phyloP scores from a whole-genome alignment of 1,139 yeast species.

The Yamadazyma dushanensis region DNA sequence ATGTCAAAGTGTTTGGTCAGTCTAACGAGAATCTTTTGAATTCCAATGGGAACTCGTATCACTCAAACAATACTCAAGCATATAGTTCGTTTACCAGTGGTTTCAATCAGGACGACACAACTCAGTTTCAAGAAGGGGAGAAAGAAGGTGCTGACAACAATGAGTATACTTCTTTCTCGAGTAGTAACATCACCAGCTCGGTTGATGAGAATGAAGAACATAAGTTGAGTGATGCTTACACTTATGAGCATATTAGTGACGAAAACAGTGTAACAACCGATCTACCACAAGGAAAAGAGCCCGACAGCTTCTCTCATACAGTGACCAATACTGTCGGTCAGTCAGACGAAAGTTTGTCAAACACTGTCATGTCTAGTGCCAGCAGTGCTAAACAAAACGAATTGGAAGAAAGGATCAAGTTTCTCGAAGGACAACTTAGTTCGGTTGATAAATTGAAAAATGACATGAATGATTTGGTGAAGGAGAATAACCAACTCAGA shows the following conservation, averaged over 20 bases:
- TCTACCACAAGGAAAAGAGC: not conserved
- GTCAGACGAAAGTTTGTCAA: constrained; percentile 2
- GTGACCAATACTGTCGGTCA: not conserved
- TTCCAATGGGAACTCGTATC: constrained; percentile 8
- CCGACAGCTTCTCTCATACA: not conserved
- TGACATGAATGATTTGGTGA: constrained; percentile 14
- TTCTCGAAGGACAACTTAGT: constrained; percentile 13
- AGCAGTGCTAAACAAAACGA: not conserved
- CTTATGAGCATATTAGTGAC: constrained; percentile 22
- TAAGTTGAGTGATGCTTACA: constrained; percentile 19
- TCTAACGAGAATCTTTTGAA: constrained; percentile 6
- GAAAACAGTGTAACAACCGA: constrained; percentile 1
- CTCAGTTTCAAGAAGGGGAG: constrained; percentile 12
- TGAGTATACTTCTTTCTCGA: constrained; percentile 28
- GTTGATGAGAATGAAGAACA: not conserved
- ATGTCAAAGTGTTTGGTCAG: constrained; percentile 9
- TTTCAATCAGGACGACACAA: constrained; percentile 25
- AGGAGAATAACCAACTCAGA: constrained; percentile 15
- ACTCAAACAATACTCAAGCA: constrained; percentile 16
- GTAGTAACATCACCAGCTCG: constrained; percentile 3
- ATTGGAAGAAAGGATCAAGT: constrained; percentile 12
- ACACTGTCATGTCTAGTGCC: constrained; percentile 3
- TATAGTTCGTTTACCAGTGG: constrained; percentile 41
- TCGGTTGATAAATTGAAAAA: constrained; percentile 11
- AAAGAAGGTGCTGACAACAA: constrained; percentile 12